Conservation (phyloP, 345 rosid species). For the Sonneratia caseolaris region DNA sequence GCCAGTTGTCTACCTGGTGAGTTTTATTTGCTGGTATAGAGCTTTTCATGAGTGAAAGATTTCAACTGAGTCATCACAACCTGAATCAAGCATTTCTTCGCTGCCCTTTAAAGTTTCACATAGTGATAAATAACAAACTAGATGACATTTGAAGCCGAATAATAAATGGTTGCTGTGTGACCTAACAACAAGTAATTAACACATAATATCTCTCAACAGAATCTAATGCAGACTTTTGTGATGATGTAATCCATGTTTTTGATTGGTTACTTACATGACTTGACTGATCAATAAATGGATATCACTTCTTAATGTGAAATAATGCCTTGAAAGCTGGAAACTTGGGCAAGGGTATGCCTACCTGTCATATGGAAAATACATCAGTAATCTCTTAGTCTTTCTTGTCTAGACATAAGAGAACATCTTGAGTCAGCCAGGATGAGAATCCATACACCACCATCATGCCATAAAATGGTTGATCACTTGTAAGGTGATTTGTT, state of each 20-base stretch:
- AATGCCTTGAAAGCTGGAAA: not conserved
- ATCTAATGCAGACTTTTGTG: not conserved
- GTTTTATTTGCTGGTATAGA: not conserved
- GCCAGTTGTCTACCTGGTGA: constrained; percentile 93
- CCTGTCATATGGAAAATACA: not conserved
- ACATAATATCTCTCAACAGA: not conserved
- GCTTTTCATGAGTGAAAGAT: not conserved
- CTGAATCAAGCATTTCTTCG: not conserved
- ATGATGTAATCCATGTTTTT: not conserved
- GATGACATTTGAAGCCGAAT: not conserved
- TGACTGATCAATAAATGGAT: not conserved
- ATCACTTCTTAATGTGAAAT: too few relatives aligned
- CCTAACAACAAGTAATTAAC: not conserved
- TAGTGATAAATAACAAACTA: not conserved
- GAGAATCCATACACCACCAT: not conserved
- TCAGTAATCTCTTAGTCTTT: not conserved
- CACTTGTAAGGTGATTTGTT: not conserved
- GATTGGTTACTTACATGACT: not conserved
- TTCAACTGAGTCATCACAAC: not conserved
- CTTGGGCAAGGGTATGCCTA: not conserved
- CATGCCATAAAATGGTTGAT: not conserved
- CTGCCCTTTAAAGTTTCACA: not conserved
- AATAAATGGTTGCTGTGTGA: not conserved
- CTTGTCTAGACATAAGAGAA: not conserved
- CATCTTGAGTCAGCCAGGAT: not conserved